These are phyloP conservation scores for Mentha longifolia DNA, from an alignment of 257 asterid species.

Conservation along the genomic window DNA sequence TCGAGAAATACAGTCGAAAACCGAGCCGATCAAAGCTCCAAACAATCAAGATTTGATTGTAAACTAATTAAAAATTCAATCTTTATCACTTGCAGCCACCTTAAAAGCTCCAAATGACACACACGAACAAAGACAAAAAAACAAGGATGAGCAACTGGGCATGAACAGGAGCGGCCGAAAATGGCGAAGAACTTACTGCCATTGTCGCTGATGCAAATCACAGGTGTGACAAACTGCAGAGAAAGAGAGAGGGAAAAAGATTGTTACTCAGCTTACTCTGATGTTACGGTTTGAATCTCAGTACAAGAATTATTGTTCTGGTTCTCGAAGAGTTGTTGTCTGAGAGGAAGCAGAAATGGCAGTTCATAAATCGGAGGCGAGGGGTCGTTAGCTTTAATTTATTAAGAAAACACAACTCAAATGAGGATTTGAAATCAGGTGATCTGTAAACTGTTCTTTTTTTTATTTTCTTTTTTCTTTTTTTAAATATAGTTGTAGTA, in stretches of 20 bases:
- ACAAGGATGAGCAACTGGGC: slow-evolving; percentile 20
- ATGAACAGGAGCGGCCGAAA: slow-evolving; percentile 14
- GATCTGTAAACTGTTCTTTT: slow-evolving; percentile 36
- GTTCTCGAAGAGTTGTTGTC: slow-evolving; percentile 4
- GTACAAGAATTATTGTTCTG: slow-evolving; percentile 2
- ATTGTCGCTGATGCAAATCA: slow-evolving; percentile 33
- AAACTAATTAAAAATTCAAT: slow-evolving; percentile 16
- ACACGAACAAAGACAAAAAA: neutral
- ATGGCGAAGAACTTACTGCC: slow-evolving; percentile 50
- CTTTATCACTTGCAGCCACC: slow-evolving; percentile 25
- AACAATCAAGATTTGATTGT: neutral
- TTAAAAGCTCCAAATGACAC: slow-evolving; percentile 13
- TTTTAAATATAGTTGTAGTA: neutral
- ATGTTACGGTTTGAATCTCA: slow-evolving; percentile 22
- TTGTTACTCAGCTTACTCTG: too few species aligned
- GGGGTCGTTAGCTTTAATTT: slow-evolving; percentile 22
- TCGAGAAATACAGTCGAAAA: neutral
- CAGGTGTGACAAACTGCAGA: neutral
- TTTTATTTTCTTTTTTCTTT: neutral
- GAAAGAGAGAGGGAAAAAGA: slow-evolving; percentile 19
- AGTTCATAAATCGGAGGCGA: slow-evolving; percentile 39
- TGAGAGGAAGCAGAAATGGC: slow-evolving; percentile 29
- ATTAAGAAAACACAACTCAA: slow-evolving; percentile 32
- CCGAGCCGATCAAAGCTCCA: slow-evolving; percentile 6
- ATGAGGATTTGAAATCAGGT: slow-evolving; percentile 44